Percentiles rank a stretch among this genome's conserved stretches.
Conservation (phyloP, 352 stramenopile species). For the Phytophthora sansomeana region DNA sequence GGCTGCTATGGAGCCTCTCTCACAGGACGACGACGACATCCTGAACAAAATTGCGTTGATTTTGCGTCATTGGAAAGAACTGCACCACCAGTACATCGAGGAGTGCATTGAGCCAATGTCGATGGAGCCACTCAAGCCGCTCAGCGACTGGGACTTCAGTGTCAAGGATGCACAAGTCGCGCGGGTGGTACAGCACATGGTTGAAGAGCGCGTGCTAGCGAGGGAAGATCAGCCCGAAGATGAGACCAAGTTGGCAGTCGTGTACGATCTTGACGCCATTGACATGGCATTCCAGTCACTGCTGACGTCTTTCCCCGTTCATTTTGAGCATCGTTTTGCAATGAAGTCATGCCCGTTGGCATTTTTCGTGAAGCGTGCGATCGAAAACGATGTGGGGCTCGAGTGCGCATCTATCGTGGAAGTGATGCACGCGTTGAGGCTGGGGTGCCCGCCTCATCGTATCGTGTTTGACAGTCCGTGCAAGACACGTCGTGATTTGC, state of each 20-base stretch:
- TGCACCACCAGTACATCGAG: slow-evolving; percentile 72
- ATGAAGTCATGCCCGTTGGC: slow-evolving; percentile 92
- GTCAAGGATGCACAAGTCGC: slow-evolving; percentile 74
- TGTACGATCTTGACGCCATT: slow-evolving; percentile 90
- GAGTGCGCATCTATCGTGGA: slow-evolving; percentile 89
- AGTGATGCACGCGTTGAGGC: slow-evolving; percentile 78
- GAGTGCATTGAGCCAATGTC: slow-evolving; percentile 44
- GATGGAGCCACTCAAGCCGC: slow-evolving; percentile 56
- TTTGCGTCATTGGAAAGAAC: slow-evolving; percentile 68
- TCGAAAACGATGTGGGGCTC: slow-evolving; percentile 79
- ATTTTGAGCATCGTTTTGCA: slow-evolving; percentile 91
- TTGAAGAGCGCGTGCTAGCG: slow-evolving; percentile 50
- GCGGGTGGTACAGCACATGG: slow-evolving; percentile 69
- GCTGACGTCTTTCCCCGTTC: slow-evolving; percentile 79
- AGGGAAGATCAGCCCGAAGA: slow-evolving; percentile 42
- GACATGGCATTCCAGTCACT: slow-evolving; percentile 86
- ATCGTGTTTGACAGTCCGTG: slow-evolving; percentile 94
- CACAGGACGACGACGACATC: slow-evolving; percentile 62
- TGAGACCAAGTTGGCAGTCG: slow-evolving; percentile 66
- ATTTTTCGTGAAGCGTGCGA: slow-evolving; percentile 84
- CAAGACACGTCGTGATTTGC: slow-evolving; percentile 92
- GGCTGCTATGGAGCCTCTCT: slow-evolving; percentile 48
- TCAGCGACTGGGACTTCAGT: slow-evolving; percentile 80
- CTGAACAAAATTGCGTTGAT: slow-evolving; percentile 79
- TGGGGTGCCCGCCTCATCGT: slow-evolving; percentile 73